Percentiles rank a stretch among this genome's conserved stretches.
phyloP scores from a whole-genome alignment of 768 basidiomycete genomes.

The Suillus hirtellus region DNA sequence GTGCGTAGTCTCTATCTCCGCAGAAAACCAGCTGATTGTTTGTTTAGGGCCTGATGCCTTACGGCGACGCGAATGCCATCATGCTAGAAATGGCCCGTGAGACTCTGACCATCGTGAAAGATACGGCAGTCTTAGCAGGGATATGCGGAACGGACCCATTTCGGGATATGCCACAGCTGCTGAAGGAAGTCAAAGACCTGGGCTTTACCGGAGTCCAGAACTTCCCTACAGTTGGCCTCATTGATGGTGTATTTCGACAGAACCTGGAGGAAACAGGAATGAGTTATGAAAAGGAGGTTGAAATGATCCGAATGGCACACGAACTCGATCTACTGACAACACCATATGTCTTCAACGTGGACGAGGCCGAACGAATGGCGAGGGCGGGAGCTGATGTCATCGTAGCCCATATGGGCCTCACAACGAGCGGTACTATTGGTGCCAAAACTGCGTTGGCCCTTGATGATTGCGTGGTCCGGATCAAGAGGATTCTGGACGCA shows the following conservation, averaged over 20 bases:
- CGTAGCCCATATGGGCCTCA: constrained; percentile 32
- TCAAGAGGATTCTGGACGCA: constrained; percentile 21
- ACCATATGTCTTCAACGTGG: constrained; percentile 29
- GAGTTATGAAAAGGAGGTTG: constrained; percentile 32
- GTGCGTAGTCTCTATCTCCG: constrained; percentile 17
- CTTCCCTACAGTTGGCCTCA: constrained; percentile 30
- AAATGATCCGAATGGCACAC: constrained; percentile 29
- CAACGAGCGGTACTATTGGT: constrained; percentile 28
- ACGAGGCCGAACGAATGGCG: constrained; percentile 28
- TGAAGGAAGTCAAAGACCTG: constrained; percentile 26
- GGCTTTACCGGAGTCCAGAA: constrained; percentile 31
- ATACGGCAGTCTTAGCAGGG: constrained; percentile 29
- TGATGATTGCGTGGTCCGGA: constrained; percentile 24
- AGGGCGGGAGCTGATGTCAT: constrained; percentile 26
- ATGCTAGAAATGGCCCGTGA: constrained; percentile 32
- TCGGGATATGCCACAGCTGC: constrained; percentile 26
- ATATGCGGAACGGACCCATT: constrained; percentile 32
- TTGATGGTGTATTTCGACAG: constrained; percentile 30
- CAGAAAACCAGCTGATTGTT: neutral
- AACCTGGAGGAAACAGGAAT: constrained; percentile 32
- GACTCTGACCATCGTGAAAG: constrained; percentile 27
- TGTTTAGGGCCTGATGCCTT: constrained; percentile 29
- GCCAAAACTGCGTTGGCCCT: constrained; percentile 25
- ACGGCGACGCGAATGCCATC: constrained; percentile 29
- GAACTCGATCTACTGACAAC: constrained; percentile 27